Base-by-base conservation (phyloP, 352 stramenopile species). In the Aphanomyces astaci region DNA sequence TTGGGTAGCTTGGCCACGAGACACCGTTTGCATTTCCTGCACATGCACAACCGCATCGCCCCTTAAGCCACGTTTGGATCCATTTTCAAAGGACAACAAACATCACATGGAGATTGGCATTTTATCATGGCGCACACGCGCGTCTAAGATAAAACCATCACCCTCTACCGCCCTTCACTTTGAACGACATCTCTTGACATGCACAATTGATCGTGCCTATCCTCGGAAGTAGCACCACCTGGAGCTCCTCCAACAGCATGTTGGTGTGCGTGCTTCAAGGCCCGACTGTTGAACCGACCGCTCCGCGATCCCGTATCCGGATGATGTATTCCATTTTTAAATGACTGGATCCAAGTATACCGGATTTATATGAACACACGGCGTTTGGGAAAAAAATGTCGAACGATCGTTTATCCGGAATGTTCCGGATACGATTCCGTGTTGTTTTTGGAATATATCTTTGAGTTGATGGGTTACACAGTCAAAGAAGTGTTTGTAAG, bases 401-500 rank as follows among this genome's bases (percentile, higher is more conserved):
- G 33, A 39, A 39, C n/a, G n/a, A n/a, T n/a, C n/a, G n/a, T n/a
- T n/a, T 30, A 25, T 17, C 30, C 24, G 11, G 54, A 15, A 3
- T 3, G 53, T 62, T 63, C 54, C 54, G 54, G 54, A 48, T 63
- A 22, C 25, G 25, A 19, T 65, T 53, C 10, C 25, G 28, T 43
- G 32, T 62, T 53, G 45, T 53, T 53, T 53, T 53, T 53, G 53
- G 56, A 65, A 65, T 54, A 65, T 51, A 32, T 65, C 48, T 51
- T 43, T 39, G 25, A 36, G 15, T 36, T 10, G 22, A 48, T 31
- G 31, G 36, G 40, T 65, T 27, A 39, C 31, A 54, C 24, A 65
- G 56, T 53, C 56, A 65, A 53, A 65, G 56, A 65, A 65, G 56
- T 65, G 56, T 65, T 65, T 53, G 15, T 25, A n/a, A 33, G 19